Base-by-base conservation (phyloP, 139 green algal genomes). In the Marvania coccoides region DNA sequence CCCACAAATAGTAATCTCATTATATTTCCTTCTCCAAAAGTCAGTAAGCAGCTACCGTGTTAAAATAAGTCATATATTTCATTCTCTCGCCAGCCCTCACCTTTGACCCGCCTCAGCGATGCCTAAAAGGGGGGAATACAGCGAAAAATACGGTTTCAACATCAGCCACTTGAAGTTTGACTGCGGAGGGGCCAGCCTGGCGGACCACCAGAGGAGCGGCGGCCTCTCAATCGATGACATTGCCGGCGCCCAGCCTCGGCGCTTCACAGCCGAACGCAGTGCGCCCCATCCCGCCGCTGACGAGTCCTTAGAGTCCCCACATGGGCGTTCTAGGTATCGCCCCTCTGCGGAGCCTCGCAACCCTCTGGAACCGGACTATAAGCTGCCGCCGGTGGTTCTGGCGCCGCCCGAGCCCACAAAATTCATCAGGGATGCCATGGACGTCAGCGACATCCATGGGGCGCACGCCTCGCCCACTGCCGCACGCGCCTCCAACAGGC, bases 401-500 rank as follows among this genome's bases (percentile, higher is more conserved):
- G 38, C 40, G 14, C 23, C 15, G 5, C 6, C 33, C 14, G 57
- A 63, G 13, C 19, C 37, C 5, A 38, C 19, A 9, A 63, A 63
- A 24, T 74, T 74, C 42, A 28, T 74, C 3, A 56, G 68, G 14
- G 45, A 74, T 37, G 48, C 42, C 1, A 38, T 74, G 42, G 46
- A 74, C 38, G 47, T 74, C 7, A 42, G 31, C 0, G 68, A 74
- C 59, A 74, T 74, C 28, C 24, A 39, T 29, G 59, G 68, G 37
- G 10, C 19, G 26, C 56, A 70, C 28, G 62, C 58, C 42, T 28
- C 19, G 42, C n/a, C n/a, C n/a, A n/a, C n/a, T n/a, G 42, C 19
- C 19, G 19, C 42, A 51, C 19, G 30, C 4, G 47, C 1, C 5
- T 2, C 48, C 35, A 10, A 30, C 12, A 47, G 38, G 28, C 26